Percentiles rank a stretch among this genome's conserved stretches.
phyloP scores from a whole-genome alignment of 352 stramenopile species.

The Phytopythium chamaehyphon region DNA sequence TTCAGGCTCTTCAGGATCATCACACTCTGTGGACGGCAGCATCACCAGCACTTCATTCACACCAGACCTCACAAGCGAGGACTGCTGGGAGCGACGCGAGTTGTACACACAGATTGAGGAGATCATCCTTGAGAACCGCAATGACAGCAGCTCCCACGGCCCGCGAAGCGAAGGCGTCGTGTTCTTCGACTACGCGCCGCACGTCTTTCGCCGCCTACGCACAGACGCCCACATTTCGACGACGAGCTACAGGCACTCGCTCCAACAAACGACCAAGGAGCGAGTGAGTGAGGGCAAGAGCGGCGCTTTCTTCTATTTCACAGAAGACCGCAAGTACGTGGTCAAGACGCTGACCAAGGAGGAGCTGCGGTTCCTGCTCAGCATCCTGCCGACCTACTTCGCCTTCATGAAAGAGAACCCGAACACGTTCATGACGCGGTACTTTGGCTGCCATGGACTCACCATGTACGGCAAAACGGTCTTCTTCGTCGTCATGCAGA shows the following conservation, averaged over 20 bases:
- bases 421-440: conserved; percentile 77
- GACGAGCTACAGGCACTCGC: conserved; percentile 56
- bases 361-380: conserved; percentile 70
- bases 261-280: conserved; percentile 74
- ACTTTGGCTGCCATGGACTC: conserved; percentile 76
- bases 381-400: conserved; percentile 71
- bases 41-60: not conserved
- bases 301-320: conserved; percentile 84
- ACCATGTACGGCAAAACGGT: conserved; percentile 86
- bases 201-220: conserved; percentile 73
- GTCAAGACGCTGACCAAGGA: conserved; percentile 79
- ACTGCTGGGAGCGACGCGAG: conserved; percentile 62
- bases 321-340: conserved; percentile 77
- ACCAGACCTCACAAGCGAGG: conserved; percentile 9
- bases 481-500: conserved; percentile 85
- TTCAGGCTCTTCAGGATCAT: conserved; percentile 13
- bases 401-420: conserved; percentile 58
- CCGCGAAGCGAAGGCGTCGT: conserved; percentile 54
- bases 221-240: conserved; percentile 59
- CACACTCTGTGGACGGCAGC: not conserved
- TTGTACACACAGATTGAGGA: conserved; percentile 76
- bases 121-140: conserved; percentile 64
- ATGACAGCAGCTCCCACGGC: conserved; percentile 31
- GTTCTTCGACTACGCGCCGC: conserved; percentile 77
- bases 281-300: conserved; percentile 80